Percentiles rank a stretch among this genome's conserved stretches.
Evolutionary conservation across 139 green algal genomes (phyloP).

Genomic region (Tetradesmus obliquus): DNA sequence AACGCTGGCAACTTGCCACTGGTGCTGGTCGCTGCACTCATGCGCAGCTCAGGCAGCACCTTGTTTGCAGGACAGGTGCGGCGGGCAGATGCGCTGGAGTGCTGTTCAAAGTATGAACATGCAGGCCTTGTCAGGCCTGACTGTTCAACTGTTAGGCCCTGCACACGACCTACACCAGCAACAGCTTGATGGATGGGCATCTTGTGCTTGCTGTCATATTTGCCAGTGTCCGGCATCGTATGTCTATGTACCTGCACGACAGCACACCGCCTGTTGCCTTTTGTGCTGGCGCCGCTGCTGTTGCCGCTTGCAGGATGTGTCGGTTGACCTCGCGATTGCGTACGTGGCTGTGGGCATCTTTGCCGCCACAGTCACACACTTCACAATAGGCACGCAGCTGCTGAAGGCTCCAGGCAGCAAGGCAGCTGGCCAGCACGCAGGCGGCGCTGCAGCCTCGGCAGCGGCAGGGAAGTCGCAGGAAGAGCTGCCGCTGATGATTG

Average conservation of each 20-base stretch:
- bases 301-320: constrained; percentile 4
- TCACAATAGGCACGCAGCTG: constrained; percentile 38
- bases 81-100: too few species aligned
- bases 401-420: neutral
- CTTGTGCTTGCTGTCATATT: too few species aligned
- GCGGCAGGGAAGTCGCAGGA: neutral
- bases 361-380: constrained; percentile 51
- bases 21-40: constrained; percentile 66
- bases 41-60: constrained; percentile 39
- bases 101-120: too few species aligned
- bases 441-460: neutral
- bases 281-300: neutral
- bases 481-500: neutral
- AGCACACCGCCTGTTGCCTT: neutral
- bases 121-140: too few species aligned
- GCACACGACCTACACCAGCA: too few species aligned
- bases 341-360: constrained; percentile 72
- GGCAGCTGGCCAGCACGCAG: neutral
- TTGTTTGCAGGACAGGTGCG: constrained; percentile 42
- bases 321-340: constrained; percentile 54
- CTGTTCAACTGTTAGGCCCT: too few species aligned
- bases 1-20: constrained; percentile 66
- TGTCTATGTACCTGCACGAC: too few species aligned
- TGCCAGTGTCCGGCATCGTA: too few species aligned
- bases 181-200: too few species aligned